Conservation (phyloP, 371 early-diverging fungal species). For the Globomyces sp. region DNA sequence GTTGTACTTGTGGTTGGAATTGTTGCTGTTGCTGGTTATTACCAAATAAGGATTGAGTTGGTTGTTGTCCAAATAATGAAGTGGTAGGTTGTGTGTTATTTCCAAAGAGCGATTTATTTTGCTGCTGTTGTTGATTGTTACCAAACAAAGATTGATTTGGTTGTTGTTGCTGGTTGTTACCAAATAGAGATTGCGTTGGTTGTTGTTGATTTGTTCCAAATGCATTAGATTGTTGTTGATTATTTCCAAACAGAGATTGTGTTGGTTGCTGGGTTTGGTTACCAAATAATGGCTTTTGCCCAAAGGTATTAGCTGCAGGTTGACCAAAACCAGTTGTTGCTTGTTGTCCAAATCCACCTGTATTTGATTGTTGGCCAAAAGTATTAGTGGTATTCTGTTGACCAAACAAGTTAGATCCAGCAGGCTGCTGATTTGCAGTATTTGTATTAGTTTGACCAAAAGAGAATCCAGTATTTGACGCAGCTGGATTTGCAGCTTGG, state of each 20-base stretch:
- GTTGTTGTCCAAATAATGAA: constrained; percentile 22
- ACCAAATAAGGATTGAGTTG: constrained; percentile 27
- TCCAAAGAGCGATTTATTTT: constrained; percentile 29
- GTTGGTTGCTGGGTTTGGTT: neutral
- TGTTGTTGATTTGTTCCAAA: constrained; percentile 4
- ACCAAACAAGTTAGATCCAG: constrained; percentile 11
- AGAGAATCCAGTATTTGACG: neutral
- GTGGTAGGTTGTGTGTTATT: constrained; percentile 21
- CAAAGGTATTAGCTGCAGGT: constrained; percentile 4
- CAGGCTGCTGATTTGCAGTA: neutral
- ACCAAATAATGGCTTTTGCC: neutral
- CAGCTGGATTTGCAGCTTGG: too few species aligned
- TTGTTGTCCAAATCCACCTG: constrained; percentile 7
- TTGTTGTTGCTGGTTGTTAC: constrained; percentile 5
- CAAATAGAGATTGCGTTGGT: neutral
- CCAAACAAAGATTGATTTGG: constrained; percentile 12
- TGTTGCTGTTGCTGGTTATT: constrained; percentile 17
- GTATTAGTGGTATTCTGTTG: neutral
- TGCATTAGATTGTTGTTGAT: neutral
- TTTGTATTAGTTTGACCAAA: constrained; percentile 10
- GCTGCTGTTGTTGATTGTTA: neutral
- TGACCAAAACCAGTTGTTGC: constrained; percentile 4
- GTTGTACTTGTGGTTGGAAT: constrained; percentile 20
- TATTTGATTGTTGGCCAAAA: neutral
- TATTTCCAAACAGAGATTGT: neutral